Evolutionary conservation across 208 protist genomes (phyloP), one percentile per base, ranked within the genome.

Genomic region (Leptomonas pyrrhocoris): DNA sequence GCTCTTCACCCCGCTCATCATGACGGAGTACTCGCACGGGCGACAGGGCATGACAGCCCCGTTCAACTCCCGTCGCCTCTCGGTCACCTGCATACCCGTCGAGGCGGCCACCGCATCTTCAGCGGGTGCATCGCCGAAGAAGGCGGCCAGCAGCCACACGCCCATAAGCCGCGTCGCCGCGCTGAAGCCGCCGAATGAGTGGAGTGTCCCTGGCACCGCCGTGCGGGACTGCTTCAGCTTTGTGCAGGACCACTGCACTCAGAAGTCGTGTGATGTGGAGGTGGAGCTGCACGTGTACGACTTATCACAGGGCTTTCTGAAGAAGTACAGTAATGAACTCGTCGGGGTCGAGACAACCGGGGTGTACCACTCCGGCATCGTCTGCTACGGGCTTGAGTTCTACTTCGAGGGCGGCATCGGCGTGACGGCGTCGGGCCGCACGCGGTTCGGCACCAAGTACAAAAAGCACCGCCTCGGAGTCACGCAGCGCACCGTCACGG

Each of bases 331-430:
- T 43, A 42, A 69, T 27, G 42, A 75, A 1, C 27, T 98, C 0
- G 46, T 92, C 5, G 94, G 94, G 2, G 70, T 87, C 13, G 53
- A 92, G 21, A 85, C 96, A 0, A 75, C 92, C 15, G 96, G 89
- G 18, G 75, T 98, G 23, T 98, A 89, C 68, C 97, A 98, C 84
- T 96, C 94, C 28, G 80, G 73, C 16, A 75, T 98, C 11, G 92
- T 98, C 6, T 93, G 90, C n/a, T 98, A 94, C 74, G 94, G 88
- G 2, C 72, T 84, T 31, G 96, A 98, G 65, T 97, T 96, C 48
- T 98, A 94, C 65, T 98, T 97, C 71, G 97, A 96, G 64, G 97
- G 97, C 51, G 94, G 92, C 53, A 90, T 98, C 28, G 80, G 70
- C 28, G 53, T 86, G 27, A 53, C 73, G 12, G 45, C 51, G 11